Conservation (phyloP, 2,329 filamentous ascomycete genomes). For the Xylariomycetidae sp. region DNA sequence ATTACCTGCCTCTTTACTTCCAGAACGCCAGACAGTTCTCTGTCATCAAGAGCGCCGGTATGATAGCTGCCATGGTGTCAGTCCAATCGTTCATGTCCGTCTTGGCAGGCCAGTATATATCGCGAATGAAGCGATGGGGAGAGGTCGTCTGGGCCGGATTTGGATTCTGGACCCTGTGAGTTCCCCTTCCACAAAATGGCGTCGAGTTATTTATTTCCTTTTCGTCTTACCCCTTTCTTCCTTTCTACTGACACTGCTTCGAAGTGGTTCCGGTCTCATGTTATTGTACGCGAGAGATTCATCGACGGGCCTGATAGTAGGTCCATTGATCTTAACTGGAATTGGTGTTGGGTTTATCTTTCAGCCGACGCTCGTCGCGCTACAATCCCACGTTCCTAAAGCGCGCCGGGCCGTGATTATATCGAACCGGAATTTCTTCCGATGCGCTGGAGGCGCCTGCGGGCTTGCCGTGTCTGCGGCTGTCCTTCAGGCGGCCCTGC, state of each 20-base stretch:
- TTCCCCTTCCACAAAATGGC: not conserved
- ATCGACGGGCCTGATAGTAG: constrained; percentile 41
- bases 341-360: constrained; percentile 48
- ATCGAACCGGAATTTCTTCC: constrained; percentile 58
- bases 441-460: constrained; percentile 52
- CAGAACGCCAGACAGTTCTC: constrained; percentile 45
- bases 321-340: constrained; percentile 46
- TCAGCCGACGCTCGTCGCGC: constrained; percentile 48
- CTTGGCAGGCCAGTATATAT: constrained; percentile 53
- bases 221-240: not conserved
- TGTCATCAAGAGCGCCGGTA: constrained; percentile 41
- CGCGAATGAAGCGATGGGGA: constrained; percentile 51
- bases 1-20: constrained; percentile 59
- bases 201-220: not conserved
- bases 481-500: constrained; percentile 32
- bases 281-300: constrained; percentile 43
- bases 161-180: constrained; percentile 30
- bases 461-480: constrained; percentile 55
- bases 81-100: constrained; percentile 42
- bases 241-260: not conserved
- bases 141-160: constrained; percentile 49
- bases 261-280: constrained; percentile 46
- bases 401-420: constrained; percentile 58
- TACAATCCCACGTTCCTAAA: constrained; percentile 53
- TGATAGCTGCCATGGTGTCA: constrained; percentile 45